Evolutionary conservation across 2,329 filamentous ascomycete species (phyloP), one percentile per base, ranked within the genome.

Genomic region (Gaeumannomyces sp.): DNA sequence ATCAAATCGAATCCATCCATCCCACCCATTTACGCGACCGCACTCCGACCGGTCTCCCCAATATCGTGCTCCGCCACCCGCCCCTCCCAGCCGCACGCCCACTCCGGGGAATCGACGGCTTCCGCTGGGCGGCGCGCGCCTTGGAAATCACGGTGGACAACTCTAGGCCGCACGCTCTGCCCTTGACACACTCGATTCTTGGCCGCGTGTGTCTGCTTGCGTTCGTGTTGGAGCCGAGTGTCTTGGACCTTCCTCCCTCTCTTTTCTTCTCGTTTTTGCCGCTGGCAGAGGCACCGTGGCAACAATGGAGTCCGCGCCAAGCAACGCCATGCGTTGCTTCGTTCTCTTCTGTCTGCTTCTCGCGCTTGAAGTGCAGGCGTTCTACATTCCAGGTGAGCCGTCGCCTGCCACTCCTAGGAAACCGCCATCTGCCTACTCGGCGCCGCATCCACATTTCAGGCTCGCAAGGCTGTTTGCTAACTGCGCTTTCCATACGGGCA

Each of bases 311-410:
- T 59, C 64, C 25, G 25, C 60, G 50, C 62, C 57, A 53, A 62
- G 45, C 64, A 61, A 31, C 63, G 77, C 60, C 50, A 72, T 76
- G 70, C 74, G 76, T 70, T 82, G 79, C 73, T 73, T 87, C 50
- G 68, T 84, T 64, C 76, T 85, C 28, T 68, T 84, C 64, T 76
- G 85, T 28, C 71, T 80, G 60, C 71, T 81, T 22, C 71, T 77
- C 63, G 69, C 84, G 65, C 81, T 82, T 38, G 79, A 80, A 65
- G 78, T 80, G 25, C 80, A 87, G 64, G 90, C 89, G 53, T 96
- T 96, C 76, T 96, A 96, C 75, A 90, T 96, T 70, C 92, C 92
- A 71, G 92, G 92, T 94, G 83, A 71, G 80, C 67, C 64, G 65
- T 56, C 60, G 45, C 66, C 50, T 50, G 61, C 22, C 33, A 60